Base-by-base conservation (phyloP, 192 early-diverging fungal species). In the Backusella westeae region DNA sequence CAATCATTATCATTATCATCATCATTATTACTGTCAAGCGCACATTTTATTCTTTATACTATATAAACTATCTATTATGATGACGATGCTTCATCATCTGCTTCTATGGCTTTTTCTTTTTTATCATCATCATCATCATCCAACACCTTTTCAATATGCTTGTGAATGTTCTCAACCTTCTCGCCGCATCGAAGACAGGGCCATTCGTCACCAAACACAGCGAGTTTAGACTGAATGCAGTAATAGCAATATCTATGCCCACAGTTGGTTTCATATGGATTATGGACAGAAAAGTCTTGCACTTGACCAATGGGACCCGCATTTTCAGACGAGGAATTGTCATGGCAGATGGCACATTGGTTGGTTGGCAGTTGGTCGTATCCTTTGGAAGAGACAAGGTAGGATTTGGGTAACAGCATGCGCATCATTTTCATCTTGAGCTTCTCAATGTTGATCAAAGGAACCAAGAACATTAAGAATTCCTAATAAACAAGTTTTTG, bases 231-330 rank as follows among this genome's bases (percentile, higher is more conserved):
- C 83, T 89, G 90, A 49, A 98, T 85, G 78, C 97, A 98, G 73
- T 95, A 94, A 75, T 98, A 98, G 82, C 97, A 98, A 78, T 91
- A 98, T 0, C 87, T 56, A 67, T 98, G 96, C 0, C 92, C 93
- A 77, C 97, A 98, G 69, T 91, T 89, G 1, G 96, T 89, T 19
- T 84, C 80, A 74, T 96, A 95, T 21, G 97, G 92, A 65, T 91
- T 94, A n/a, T 83, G 83, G 12, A 91, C 80, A 10, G 80, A 78
- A 34, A 73, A 76, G 19, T 77, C 74, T 29, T 77, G 56, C 0
- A 53, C 69, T 38, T 80, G 81, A 66, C 82, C 83, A 65, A 87
- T 72, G 19, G 82, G 52, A 15, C 77, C 75, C 2, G 74, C 42
- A 7, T 76, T 67, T 14, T 69, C 70, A 41, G 49, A 39, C 10